Conservation (phyloP, 2,329 filamentous ascomycete species). For the Fusarium graminum region DNA sequence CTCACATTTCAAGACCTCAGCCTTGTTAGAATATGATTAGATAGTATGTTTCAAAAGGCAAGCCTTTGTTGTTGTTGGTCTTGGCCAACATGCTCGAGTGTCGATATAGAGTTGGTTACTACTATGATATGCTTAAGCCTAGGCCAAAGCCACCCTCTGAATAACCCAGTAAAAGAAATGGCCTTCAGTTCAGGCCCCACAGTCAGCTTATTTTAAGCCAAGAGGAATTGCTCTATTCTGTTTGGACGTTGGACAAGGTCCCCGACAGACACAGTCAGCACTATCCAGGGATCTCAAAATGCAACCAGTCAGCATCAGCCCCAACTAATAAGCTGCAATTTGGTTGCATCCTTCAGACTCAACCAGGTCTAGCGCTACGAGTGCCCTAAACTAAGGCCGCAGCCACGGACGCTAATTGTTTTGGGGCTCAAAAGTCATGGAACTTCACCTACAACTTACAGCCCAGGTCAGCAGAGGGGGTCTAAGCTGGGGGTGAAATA, state of each 20-base stretch:
- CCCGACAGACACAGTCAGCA: slow-evolving; percentile 34
- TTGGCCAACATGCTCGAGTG: neutral
- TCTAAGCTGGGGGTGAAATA: too few relatives aligned
- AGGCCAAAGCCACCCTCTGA: neutral
- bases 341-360: slow-evolving; percentile 21
- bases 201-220: slow-evolving; percentile 34
- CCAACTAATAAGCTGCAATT: slow-evolving; percentile 33
- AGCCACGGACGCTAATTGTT: slow-evolving; percentile 23
- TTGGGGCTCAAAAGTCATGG: slow-evolving; percentile 11
- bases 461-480: too few relatives aligned
- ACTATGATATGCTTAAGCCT: slow-evolving; percentile 23
- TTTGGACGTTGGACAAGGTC: neutral
- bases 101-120: slow-evolving; percentile 28
- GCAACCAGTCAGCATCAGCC: slow-evolving; percentile 38
- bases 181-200: slow-evolving; percentile 9
- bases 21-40: neutral
- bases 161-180: neutral
- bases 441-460: slow-evolving; percentile 13
- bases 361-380: neutral
- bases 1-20: slow-evolving; percentile 16
- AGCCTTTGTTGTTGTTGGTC: slow-evolving; percentile 7
- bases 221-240: neutral
- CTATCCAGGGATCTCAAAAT: slow-evolving; percentile 19
- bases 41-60: neutral
- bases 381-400: slow-evolving; percentile 18